Base-by-base conservation (phyloP, 2,329 filamentous ascomycete species). In the Pestalotiopsis sp. region DNA sequence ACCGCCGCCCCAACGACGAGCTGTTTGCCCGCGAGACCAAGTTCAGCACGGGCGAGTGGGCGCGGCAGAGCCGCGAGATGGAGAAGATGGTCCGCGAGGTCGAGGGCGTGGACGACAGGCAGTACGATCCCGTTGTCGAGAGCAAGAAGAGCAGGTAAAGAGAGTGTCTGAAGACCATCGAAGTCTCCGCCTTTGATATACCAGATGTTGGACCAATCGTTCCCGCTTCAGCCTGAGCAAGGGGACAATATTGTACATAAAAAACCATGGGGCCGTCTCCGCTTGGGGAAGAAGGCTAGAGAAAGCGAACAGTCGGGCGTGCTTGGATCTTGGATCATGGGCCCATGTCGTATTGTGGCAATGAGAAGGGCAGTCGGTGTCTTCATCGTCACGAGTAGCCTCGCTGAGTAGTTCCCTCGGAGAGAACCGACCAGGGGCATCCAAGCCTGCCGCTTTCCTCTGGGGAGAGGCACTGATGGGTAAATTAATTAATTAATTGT, bases 21-120 rank as follows among this genome's bases (percentile, higher is more conserved):
- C 87, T 97, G 73, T 98, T 97, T 84, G 83, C 90, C 75, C 91
- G 91, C 78, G 92, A 96, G 79, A 90, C 89, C 75, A 97, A 97
- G 86, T 95, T 96, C 92, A 92, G 88, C 71, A 83, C 92, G 75
- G 86, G 86, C 70, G 91, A 94, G 79, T 97, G 94, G 93, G 87
- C 91, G 76, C 88, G 89, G 76, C 94, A 97, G 83, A 85, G 86
- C 70, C 85, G 88, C 78, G 91, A 92, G 78, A 93, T 94, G 85
- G 93, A 96, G 80, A 84, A 84, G 74, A 90, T 94, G 71, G 89
- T 94, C 68, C 87, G 90, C 79, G 88, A 93, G 76, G 93, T 97
- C 57, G 86, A 88, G 76, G 86, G 86, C 62, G 72, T 73, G n/a
- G 86, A 88, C 69, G 85, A 86, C 72, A 83, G 86, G 58, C 81